Base-by-base conservation (phyloP, 345 rosid genomes). In the Raphanus raphanistrum region DNA sequence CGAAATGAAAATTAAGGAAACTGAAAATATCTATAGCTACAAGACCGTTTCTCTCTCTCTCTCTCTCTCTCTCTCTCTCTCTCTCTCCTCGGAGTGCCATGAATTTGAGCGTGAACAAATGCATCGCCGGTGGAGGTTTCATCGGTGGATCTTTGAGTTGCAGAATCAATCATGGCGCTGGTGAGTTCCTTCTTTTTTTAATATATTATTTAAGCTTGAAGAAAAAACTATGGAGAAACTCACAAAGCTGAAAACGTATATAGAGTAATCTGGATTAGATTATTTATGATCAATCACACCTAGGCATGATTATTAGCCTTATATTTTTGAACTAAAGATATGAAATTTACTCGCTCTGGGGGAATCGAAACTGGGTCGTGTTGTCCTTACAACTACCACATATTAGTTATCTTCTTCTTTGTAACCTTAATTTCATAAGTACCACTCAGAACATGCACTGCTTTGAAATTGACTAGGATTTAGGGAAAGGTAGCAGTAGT, bases 291-390 rank as follows among this genome's bases (percentile, higher is more conserved):
- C 55, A 13, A 13, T 48, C 55, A 5, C 17, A 13, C 55, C 7
- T 21, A 21, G 21, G 21, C 55, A n/a, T 50, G 21, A n/a, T 50
- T 50, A n/a, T 6, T 50, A 52, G 59, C 16, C 26, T 52, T 6
- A 8, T 16, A 2, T 52, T 52, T 52, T 52, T 16, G 25, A 52
- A 52, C 21, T 52, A 3, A 43, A 0, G 2, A 0, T 12, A 32
- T 33, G 7, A 16, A 41, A 11, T 15, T 4, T 9, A 78, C 43
- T 45, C 16, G 2, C 55, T n/a, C 8, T 5, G 2, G 55, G 13
- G 55, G 55, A 50, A n/a, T 29, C 67, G 64, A 66, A 67, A 38
- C 31, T 66, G 63, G 65, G 65, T 64, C 58, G 28, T 6, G 70
- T 63, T 52, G 43, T 63, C 48, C 45, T n/a, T 8, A 9, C 27